phyloP scores from a whole-genome alignment of 768 basidiomycete genomes.

The Gloeopeniophorella convolvens region DNA sequence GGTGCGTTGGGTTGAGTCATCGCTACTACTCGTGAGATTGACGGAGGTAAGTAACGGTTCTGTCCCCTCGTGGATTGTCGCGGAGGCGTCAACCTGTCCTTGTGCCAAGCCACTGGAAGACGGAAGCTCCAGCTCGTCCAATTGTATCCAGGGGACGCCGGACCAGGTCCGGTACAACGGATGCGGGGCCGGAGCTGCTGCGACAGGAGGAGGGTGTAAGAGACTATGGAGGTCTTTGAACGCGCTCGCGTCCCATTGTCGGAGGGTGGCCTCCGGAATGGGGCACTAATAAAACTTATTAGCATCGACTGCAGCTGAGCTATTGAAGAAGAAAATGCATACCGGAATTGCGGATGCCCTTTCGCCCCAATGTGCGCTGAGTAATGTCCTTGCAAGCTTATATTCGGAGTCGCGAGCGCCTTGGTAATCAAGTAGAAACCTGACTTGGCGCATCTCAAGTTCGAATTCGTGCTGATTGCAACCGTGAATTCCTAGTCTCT shows the following conservation, averaged over 20 bases:
- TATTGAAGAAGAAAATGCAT: background rate
- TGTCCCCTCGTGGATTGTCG: too few relatives aligned
- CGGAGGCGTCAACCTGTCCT: too few relatives aligned
- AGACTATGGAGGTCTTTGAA: slow-evolving; percentile 6
- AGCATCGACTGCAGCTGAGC: background rate
- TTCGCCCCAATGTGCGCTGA: background rate
- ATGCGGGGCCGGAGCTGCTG: background rate
- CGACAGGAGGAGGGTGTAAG: slow-evolving; percentile 3
- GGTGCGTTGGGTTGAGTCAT: background rate
- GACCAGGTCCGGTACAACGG: too few relatives aligned
- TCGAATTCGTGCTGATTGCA: slow-evolving; percentile 34
- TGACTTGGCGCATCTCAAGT: slow-evolving; percentile 51
- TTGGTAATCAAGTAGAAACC: slow-evolving; percentile 44
- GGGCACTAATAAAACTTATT: slow-evolving; percentile 1
- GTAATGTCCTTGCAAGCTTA: slow-evolving; percentile 1
- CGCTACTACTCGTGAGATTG: too few relatives aligned
- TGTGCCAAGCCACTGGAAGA: too few relatives aligned
- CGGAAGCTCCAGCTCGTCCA: too few relatives aligned
- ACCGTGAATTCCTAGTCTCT: slow-evolving; percentile 33
- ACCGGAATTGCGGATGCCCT: background rate
- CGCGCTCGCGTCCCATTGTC: slow-evolving; percentile 14
- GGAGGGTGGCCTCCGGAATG: slow-evolving; percentile 12
- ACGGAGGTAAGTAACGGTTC: too few relatives aligned
- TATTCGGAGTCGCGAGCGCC: slow-evolving; percentile 28
- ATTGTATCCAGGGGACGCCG: too few relatives aligned